Evolutionary conservation across 805 yeast species (phyloP).

Genomic region (Scheffersomyces lignosus): DNA sequence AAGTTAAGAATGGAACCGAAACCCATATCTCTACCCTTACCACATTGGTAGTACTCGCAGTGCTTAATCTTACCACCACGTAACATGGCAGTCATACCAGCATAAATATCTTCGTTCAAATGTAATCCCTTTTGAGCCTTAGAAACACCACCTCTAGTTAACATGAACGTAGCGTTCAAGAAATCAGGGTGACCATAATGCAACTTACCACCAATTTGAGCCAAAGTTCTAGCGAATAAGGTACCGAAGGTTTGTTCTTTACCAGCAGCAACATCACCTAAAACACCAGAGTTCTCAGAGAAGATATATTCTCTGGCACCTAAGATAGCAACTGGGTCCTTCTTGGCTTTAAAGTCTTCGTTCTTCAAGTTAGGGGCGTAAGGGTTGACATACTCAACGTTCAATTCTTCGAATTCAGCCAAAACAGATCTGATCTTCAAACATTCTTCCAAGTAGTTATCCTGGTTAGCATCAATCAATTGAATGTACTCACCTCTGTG

Average conservation of each 20-base stretch:
- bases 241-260: constrained; percentile 90
- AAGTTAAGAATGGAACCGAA: constrained; percentile 83
- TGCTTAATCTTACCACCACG: constrained; percentile 89
- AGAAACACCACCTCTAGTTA: constrained; percentile 85
- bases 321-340: constrained; percentile 76
- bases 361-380: constrained; percentile 72
- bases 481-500: constrained; percentile 85
- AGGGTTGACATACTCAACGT: constrained; percentile 76
- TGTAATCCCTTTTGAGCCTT: constrained; percentile 86
- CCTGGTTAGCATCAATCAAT: constrained; percentile 85
- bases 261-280: constrained; percentile 90
- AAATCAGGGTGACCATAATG: constrained; percentile 92
- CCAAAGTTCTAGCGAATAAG: constrained; percentile 75
- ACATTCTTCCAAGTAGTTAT: constrained; percentile 83
- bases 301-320: constrained; percentile 88
- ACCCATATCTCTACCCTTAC: constrained; percentile 88
- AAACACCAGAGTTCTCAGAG: constrained; percentile 81
- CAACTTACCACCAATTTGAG: constrained; percentile 82
- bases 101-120: constrained; percentile 84
- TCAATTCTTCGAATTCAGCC: constrained; percentile 80
- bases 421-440: constrained; percentile 76
- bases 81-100: constrained; percentile 80
- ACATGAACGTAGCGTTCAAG: constrained; percentile 72
- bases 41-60: constrained; percentile 86
- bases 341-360: constrained; percentile 46